A percentile compares a stretch with the other conserved stretches of the same genome.
phyloP scores from a whole-genome alignment of 768 basidiomycete genomes.

The Lactarius deliciosus region DNA sequence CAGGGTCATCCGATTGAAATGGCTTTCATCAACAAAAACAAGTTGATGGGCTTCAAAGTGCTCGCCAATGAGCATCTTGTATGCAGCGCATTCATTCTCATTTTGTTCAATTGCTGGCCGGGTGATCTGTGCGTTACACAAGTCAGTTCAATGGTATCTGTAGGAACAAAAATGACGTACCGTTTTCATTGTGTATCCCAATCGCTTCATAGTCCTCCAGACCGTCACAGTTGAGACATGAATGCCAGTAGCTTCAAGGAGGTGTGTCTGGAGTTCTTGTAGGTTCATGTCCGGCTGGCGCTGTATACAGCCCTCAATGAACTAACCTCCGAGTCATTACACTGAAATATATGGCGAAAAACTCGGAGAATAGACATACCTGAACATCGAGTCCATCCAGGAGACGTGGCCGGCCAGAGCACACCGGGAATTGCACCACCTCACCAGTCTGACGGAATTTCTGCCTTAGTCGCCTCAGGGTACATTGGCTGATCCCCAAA shows the following conservation, averaged over 20 bases:
- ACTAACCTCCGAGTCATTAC: neutral
- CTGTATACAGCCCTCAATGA: neutral
- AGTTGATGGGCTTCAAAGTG: neutral
- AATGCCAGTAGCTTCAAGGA: neutral
- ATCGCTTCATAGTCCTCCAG: neutral
- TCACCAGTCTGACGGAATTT: too few relatives aligned
- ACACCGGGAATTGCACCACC: too few relatives aligned
- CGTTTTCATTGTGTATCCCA: neutral
- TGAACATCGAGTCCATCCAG: neutral
- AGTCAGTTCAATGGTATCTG: too few relatives aligned
- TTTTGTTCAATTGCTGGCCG: neutral
- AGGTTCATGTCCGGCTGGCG: neutral
- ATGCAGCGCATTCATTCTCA: neutral
- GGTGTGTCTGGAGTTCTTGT: neutral
- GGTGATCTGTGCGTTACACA: neutral
- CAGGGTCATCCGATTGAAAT: too few relatives aligned
- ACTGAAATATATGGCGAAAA: neutral
- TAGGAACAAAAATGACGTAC: too few relatives aligned
- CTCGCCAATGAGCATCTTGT: neutral
- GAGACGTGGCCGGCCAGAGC: neutral
- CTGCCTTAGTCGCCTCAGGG: too few relatives aligned
- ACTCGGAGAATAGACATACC: neutral
- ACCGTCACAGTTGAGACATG: neutral
- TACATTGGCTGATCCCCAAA: too few relatives aligned
- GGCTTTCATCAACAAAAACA: neutral